A percentile compares a stretch with the other conserved stretches of the same genome.
These are phyloP conservation scores for Cunninghamia lanceolata DNA, from an alignment of 75 land plant species.

Conservation along the genomic window DNA sequence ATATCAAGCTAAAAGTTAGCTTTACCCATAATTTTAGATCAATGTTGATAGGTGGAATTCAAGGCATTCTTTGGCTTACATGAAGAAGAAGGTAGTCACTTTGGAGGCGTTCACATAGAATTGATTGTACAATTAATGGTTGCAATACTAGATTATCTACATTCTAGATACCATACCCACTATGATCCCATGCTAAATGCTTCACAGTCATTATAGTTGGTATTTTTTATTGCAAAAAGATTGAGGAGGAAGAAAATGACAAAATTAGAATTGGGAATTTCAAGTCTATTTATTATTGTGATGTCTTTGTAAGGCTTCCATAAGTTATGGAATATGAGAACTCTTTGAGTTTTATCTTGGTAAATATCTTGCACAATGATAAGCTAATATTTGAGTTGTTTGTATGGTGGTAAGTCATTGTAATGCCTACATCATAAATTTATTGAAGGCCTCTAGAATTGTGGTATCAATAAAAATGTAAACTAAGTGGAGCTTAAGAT, in stretches of 20 bases:
- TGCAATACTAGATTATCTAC: constrained; percentile 49
- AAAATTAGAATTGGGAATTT: not conserved
- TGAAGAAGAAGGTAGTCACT: constrained; percentile 62
- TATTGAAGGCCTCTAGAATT: too few relatives aligned
- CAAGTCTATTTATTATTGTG: not conserved
- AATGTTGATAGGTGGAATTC: constrained; percentile 35
- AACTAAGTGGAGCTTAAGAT: too few relatives aligned
- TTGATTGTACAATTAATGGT: constrained; percentile 61
- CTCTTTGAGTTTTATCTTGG: too few relatives aligned
- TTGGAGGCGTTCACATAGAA: constrained; percentile 71
- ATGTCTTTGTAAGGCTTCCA: not conserved
- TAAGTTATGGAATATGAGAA: too few relatives aligned
- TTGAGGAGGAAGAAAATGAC: constrained; percentile 37
- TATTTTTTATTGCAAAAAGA: constrained; percentile 52
- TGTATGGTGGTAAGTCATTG: too few relatives aligned
- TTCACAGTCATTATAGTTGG: constrained; percentile 64
- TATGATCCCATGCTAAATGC: constrained; percentile 67
- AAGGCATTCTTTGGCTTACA: constrained; percentile 59
- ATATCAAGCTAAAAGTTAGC: not conserved
- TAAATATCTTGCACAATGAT: too few relatives aligned
- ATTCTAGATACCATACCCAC: constrained; percentile 58
- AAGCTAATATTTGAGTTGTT: too few relatives aligned
- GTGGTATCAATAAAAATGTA: too few relatives aligned
- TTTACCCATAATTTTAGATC: not conserved
- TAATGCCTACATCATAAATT: too few relatives aligned